A percentile compares a stretch with the other conserved stretches of the same genome.
These are phyloP conservation scores for Priceomyces melissophilus DNA, from an alignment of 805 yeast genomes.

Conservation along the genomic window DNA sequence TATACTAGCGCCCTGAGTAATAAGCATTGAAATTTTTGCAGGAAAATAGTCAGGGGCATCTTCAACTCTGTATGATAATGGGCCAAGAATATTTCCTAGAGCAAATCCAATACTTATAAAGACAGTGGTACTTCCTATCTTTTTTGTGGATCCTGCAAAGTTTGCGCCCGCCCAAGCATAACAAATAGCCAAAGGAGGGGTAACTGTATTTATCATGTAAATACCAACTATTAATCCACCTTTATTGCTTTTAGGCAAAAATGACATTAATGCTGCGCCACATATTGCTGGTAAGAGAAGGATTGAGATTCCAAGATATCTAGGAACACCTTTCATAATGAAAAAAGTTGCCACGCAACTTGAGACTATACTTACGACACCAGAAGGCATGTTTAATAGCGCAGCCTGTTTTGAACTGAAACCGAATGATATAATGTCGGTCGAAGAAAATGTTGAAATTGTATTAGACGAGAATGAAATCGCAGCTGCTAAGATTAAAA, in stretches of 20 bases:
- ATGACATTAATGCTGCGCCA: conserved; percentile 18
- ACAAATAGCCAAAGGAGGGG: conserved; percentile 13
- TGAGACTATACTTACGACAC: conserved; percentile 17
- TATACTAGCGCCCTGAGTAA: conserved; percentile 12
- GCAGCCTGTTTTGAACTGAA: conserved; percentile 18
- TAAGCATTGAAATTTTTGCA: conserved; percentile 14
- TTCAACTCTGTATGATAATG: conserved; percentile 10
- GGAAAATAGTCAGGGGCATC: conserved; percentile 13
- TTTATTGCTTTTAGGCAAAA: conserved; percentile 18
- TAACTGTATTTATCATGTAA: conserved; percentile 14
- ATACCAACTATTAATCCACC: conserved; percentile 26
- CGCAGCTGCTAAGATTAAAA: conserved; percentile 14
- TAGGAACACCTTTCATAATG: conserved; percentile 16
- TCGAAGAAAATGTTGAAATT: no score
- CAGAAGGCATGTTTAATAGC: conserved; percentile 20
- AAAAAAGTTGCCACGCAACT: conserved; percentile 15
- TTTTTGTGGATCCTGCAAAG: conserved; percentile 2
- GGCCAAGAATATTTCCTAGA: conserved; percentile 12
- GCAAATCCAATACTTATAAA: conserved; percentile 12
- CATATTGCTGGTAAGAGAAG: conserved; percentile 17
- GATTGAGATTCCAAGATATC: conserved; percentile 16
- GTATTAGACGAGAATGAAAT: conserved; percentile 19
- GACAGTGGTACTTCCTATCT: conserved; percentile 6
- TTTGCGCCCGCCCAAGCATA: conserved; percentile 11
- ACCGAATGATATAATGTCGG: conserved; percentile 18